These are phyloP conservation scores for Eucalyptus urophylla DNA, from an alignment of 345 rosid genomes.

Conservation along the genomic window DNA sequence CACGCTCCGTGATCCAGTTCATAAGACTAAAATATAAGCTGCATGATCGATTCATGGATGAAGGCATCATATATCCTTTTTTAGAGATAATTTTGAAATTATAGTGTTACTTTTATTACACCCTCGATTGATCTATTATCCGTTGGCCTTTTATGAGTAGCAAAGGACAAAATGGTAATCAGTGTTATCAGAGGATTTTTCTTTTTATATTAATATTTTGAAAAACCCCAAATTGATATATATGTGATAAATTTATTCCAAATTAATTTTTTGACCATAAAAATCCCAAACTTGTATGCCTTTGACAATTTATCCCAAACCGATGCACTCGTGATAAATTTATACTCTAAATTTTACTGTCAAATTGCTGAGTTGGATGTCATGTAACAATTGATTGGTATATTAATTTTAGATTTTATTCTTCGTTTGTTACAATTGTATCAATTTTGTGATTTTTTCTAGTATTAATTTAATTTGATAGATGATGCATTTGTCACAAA, in stretches of 20 bases:
- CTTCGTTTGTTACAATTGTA: accelerated
- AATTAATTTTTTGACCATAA: too few relatives aligned
- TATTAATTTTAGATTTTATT: too few relatives aligned
- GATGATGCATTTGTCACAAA: accelerated
- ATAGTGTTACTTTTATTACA: too few relatives aligned
- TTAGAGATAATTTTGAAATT: too few relatives aligned
- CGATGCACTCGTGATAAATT: accelerated
- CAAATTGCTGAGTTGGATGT: too few relatives aligned
- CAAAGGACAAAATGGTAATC: too few relatives aligned
- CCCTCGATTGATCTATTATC: background rate
- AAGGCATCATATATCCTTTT: background rate
- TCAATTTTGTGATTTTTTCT: too few relatives aligned
- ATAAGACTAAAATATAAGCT: background rate
- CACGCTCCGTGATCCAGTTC: too few relatives aligned
- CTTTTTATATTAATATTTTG: accelerated
- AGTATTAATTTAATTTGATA: accelerated
- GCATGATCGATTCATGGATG: background rate
- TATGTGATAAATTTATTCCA: accelerated
- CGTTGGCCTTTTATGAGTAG: background rate
- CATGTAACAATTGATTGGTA: accelerated
- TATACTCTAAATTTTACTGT: accelerated
- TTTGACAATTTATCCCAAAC: too few relatives aligned
- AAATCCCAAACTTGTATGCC: accelerated
- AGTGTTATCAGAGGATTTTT: background rate
- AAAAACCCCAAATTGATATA: too few relatives aligned